Conservation (phyloP, 768 basidiomycete genomes). For the Leccinellum albellum region DNA sequence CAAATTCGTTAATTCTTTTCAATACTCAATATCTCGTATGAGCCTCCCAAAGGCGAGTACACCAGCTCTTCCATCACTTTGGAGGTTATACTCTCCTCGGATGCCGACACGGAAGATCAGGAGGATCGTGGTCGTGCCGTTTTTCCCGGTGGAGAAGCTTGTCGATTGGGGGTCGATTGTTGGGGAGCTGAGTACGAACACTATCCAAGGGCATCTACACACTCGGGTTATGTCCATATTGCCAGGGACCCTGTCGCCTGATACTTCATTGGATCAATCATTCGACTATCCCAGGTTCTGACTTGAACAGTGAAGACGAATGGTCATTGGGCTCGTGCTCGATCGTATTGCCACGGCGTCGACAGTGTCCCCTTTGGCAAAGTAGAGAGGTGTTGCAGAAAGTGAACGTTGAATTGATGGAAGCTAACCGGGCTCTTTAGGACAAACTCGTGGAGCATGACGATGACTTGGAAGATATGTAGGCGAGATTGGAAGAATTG, state of each 20-base stretch:
- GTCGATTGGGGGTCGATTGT: no score
- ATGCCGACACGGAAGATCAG: no score
- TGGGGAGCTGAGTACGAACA: no score
- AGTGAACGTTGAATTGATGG: conserved; percentile 68
- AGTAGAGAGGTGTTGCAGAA: conserved; percentile 64
- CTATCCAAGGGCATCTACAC: no score
- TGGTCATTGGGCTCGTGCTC: conserved; percentile 54
- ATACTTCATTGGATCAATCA: conserved; percentile 27
- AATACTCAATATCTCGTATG: no score
- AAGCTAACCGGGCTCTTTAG: conserved; percentile 67
- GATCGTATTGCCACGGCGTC: conserved; percentile 60
- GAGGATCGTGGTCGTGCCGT: no score
- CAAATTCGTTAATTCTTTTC: no score
- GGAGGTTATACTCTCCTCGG: no score
- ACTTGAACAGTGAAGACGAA: conserved; percentile 46
- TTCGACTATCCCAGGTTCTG: conserved; percentile 46
- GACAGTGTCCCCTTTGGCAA: conserved; percentile 68
- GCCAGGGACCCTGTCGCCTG: conserved; percentile 35
- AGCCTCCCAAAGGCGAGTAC: no score
- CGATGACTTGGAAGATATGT: conserved; percentile 73
- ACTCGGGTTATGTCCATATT: conserved; percentile 12
- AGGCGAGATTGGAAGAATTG: conserved; percentile 72
- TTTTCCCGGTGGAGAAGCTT: no score
- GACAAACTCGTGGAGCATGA: conserved; percentile 74
- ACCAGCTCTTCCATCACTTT: no score